Base-by-base conservation (phyloP, 2,329 filamentous ascomycete genomes). In the Pezicula rhizophila region DNA sequence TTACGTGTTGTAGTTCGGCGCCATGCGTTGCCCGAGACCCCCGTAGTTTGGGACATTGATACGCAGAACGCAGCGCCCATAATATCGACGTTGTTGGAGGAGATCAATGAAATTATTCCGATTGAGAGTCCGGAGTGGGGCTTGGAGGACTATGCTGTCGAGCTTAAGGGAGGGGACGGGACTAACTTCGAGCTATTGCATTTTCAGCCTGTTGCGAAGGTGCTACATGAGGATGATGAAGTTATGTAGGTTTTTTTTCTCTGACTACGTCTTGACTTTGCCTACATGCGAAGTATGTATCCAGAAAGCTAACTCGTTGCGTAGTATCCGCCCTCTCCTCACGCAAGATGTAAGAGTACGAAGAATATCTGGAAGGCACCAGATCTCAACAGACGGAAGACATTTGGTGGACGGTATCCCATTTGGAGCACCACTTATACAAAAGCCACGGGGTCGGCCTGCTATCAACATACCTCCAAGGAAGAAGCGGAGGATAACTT, bases 101-200 rank as follows among this genome's bases (percentile, higher is more conserved):
- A 89, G 52, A 74, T 96, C 57, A 91, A 95, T 67, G 80, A 87
- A 39, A 76, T 87, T 14, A 72, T 96, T 2, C 90, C 91, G 0
- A 79, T 97, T 0, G 90, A 96, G 69, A 82, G 84, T 49, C 54
- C 76, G 37, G 75, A 89, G 51, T 96, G 89, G 89, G 89, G 89
- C 0, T 70, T 96, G 3, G 91, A 96, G 61, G 89, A 96, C 64
- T 97, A 97, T 66, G 79, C 79, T 8, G 88, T 96, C 26, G 87
- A 95, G 66, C 75, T 96, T 3, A 67, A 67, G 17, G 74, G 77
- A 48, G 59, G 62, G 25, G 68, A 71, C 34, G 77, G 76, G n/a
- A 71, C 68, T 15, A 82, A 79, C 41, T 96, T 88, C 57, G 92
- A 97, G 68, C 93, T 89, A 59, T 69, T 96, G 49, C 92, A 96